Evolutionary conservation across 1,284 basidiomycete species (phyloP).

Genomic region (Chondrostereum purpureum): DNA sequence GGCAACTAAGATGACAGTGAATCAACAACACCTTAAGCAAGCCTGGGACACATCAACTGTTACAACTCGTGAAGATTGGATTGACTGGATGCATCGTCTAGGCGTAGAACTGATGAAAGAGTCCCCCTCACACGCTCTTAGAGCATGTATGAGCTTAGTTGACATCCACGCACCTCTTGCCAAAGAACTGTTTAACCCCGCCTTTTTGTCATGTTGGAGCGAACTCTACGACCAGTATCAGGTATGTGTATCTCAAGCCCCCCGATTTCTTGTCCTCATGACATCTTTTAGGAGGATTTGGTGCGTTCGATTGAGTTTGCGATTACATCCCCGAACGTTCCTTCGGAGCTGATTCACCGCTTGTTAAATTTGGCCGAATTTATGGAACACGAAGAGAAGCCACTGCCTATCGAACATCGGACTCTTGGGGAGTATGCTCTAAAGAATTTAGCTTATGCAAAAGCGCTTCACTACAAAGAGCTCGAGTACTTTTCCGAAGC

Average conservation of each 20-base stretch:
- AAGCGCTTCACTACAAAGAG: constrained; percentile 98
- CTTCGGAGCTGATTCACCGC: constrained; percentile 90
- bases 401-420: constrained; percentile 89
- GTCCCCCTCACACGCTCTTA: constrained; percentile 93
- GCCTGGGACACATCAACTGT: constrained; percentile 92
- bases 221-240: constrained; percentile 96
- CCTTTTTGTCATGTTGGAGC: constrained; percentile 97
- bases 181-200: constrained; percentile 95
- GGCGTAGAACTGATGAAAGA: constrained; percentile 98
- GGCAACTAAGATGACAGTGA: constrained; percentile 86
- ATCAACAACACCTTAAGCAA: constrained; percentile 96
- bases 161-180: constrained; percentile 90
- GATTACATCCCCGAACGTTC: constrained; percentile 74
- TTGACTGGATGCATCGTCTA: constrained; percentile 91
- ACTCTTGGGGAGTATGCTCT: constrained; percentile 92
- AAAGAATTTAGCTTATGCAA: constrained; percentile 94
- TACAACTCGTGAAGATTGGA: constrained; percentile 85
- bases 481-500: constrained; percentile 93
- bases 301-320: constrained; percentile 88
- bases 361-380: constrained; percentile 97
- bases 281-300: constrained; percentile 71
- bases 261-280: not conserved
- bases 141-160: constrained; percentile 92
- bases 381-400: constrained; percentile 99
- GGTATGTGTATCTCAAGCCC: constrained; percentile 43